Evolutionary conservation across 441 rosid genomes (phyloP).

Genomic region (Gossypium gossypioides): DNA sequence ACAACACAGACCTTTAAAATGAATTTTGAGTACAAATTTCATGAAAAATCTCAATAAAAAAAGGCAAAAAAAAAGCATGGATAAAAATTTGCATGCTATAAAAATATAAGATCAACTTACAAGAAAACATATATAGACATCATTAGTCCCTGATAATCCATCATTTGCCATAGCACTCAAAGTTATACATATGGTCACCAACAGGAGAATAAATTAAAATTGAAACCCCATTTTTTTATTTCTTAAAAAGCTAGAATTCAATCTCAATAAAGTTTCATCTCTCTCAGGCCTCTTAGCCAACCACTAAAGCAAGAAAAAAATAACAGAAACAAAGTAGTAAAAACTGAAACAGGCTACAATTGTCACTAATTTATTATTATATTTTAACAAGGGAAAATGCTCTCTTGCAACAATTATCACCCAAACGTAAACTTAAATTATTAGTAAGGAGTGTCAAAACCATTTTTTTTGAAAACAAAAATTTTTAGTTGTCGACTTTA

Average conservation of each 20-base stretch:
- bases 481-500: no score
- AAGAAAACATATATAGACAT: conserved; percentile 4
- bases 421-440: no score
- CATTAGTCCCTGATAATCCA: conserved; percentile 45
- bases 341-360: conserved; percentile 5
- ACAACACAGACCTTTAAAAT: conserved; percentile 11
- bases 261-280: conserved; percentile 23
- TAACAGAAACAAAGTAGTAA: conserved; percentile 3
- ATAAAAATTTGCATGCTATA: conserved; percentile 14
- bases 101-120: no score
- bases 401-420: no score
- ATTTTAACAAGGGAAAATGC: no score
- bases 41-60: neutral
- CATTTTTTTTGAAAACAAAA: no score
- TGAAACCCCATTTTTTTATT: conserved; percentile 25
- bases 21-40: neutral
- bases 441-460: no score
- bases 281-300: neutral
- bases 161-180: conserved; percentile 22
- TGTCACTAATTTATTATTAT: no score
- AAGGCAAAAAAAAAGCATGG: neutral
- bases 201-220: conserved; percentile 6
- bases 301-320: conserved; percentile 9
- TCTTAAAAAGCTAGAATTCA: conserved; percentile 9
- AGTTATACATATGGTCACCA: neutral